Evolutionary conservation across 306 rosid species (phyloP).

Genomic region (Lathyrus tuberosus): DNA sequence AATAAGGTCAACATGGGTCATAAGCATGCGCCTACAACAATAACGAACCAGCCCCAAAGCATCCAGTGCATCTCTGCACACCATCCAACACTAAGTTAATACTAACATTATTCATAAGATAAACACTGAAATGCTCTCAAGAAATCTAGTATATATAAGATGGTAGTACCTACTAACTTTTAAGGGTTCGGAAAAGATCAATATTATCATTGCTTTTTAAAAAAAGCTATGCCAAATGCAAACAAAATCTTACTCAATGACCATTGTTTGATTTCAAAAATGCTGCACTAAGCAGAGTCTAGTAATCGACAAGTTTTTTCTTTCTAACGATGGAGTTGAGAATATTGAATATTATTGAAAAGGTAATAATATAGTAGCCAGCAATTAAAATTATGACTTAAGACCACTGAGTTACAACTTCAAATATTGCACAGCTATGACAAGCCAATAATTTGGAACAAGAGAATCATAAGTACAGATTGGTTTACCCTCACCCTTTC

Average conservation of each 20-base stretch:
- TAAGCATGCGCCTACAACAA: slow-evolving; percentile 94
- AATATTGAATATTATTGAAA: no score
- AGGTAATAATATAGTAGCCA: no score
- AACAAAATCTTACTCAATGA: neutral
- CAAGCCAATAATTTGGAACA: no score
- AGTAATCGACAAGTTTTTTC: no score
- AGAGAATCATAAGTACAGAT: no score
- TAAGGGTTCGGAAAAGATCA: neutral
- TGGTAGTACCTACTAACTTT: neutral
- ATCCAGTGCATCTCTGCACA: slow-evolving; percentile 88
- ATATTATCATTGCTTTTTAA: neutral
- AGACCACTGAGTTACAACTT: no score
- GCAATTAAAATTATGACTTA: no score
- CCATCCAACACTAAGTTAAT: slow-evolving; percentile 37
- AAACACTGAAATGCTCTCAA: neutral
- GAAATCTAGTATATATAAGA: neutral
- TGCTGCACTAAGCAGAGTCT: neutral
- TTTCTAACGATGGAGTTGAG: no score
- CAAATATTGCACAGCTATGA: no score
- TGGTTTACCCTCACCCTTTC: no score
- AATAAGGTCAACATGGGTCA: slow-evolving; percentile 97
- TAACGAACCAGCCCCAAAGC: slow-evolving; percentile 89
- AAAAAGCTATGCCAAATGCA: slow-evolving; percentile 9
- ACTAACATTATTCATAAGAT: neutral
- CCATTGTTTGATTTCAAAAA: neutral